Evolutionary conservation across 2,329 filamentous ascomycete genomes (phyloP).

Genomic region (Setomelanomma holmii): DNA sequence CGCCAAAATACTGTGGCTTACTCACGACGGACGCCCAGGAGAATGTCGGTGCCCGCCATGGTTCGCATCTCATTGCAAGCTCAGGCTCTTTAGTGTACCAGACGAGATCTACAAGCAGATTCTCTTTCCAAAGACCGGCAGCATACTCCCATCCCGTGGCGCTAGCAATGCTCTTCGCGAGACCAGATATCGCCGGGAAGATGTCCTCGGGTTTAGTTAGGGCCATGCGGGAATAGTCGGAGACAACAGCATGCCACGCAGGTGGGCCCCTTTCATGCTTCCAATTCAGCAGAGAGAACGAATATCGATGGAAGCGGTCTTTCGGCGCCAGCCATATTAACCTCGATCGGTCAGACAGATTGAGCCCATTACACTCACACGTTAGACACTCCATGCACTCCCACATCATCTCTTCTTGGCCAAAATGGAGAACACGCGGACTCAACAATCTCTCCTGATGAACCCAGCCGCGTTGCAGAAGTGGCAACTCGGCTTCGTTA

Average conservation of each 20-base stretch:
- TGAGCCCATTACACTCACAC: conserved; percentile 5
- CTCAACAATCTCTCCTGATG: conserved; percentile 20
- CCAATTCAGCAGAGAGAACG: neutral
- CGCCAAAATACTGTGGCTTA: neutral
- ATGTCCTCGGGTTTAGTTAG: neutral
- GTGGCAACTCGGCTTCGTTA: neutral
- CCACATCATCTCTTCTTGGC: conserved; percentile 15
- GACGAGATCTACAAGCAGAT: conserved; percentile 4
- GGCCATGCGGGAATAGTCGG: conserved; percentile 4
- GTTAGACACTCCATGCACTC: conserved; percentile 13
- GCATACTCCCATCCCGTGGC: conserved; percentile 6
- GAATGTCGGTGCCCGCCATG: conserved; percentile 16
- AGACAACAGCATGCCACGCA: conserved; percentile 5
- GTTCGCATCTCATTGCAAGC: neutral
- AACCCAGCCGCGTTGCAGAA: conserved; percentile 16
- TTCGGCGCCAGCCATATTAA: conserved; percentile 1
- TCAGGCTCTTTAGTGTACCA: conserved; percentile 4
- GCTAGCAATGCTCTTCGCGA: neutral
- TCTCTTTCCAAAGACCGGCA: conserved; percentile 16
- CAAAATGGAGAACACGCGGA: conserved; percentile 19
- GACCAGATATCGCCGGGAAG: conserved; percentile 6
- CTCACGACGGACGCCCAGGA: conserved; percentile 16
- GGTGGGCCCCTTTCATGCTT: neutral
- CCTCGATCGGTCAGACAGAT: neutral
- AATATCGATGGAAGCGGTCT: neutral